Percentiles rank a stretch among this genome's conserved stretches.
phyloP scores from a whole-genome alignment of 2,329 filamentous ascomycete genomes.

The Ceratocystis huliohia region DNA sequence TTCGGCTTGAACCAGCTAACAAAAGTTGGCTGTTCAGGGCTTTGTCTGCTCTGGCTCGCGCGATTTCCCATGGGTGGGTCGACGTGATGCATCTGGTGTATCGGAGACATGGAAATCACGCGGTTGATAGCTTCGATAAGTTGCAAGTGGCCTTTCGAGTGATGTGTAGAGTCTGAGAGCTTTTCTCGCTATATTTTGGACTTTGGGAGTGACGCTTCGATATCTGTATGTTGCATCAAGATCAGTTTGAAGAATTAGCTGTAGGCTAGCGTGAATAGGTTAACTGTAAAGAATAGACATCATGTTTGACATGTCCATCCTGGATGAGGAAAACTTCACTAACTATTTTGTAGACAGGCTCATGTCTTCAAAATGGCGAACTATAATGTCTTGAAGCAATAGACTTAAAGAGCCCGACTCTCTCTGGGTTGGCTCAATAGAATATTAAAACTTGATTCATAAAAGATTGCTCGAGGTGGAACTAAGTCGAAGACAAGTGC shows the following conservation, averaged over 20 bases:
- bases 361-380: neutral
- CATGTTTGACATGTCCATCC: too few relatives aligned
- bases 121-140: neutral
- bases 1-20: constrained; percentile 17
- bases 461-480: neutral
- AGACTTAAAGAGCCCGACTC: neutral
- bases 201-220: too few relatives aligned
- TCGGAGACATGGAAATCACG: neutral
- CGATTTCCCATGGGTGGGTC: constrained; percentile 15
- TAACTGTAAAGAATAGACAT: too few relatives aligned
- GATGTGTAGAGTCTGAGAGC: neutral
- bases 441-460: neutral
- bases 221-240: too few relatives aligned
- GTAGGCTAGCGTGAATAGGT: too few relatives aligned
- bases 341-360: neutral
- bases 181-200: neutral
- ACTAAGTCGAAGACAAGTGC: neutral
- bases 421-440: neutral
- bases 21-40: constrained; percentile 13
- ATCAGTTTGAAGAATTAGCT: too few relatives aligned
- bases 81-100: constrained; percentile 20
- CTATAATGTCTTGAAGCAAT: neutral
- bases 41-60: neutral
- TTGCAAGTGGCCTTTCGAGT: neutral
- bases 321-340: too few relatives aligned